Base-by-base conservation (phyloP, 495 filamentous ascomycete species). In the Xylaria sp. region DNA sequence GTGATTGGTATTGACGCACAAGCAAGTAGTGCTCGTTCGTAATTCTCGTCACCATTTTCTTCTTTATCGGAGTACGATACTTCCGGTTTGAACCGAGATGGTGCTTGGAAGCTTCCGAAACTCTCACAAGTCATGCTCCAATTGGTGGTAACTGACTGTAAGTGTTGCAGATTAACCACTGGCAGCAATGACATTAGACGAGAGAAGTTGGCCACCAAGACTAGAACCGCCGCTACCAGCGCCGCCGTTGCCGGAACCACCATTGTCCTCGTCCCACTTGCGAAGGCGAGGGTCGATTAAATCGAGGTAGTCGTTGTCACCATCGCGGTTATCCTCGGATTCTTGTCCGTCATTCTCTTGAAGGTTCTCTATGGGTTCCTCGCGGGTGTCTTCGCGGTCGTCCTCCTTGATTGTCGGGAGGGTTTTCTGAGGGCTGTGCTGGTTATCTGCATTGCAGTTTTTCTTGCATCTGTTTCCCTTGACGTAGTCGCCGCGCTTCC, bases 181-280 rank as follows among this genome's bases (percentile, higher is more conserved):
- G 15, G 31, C 55, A 37, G 55, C 31, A 21, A 59, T 59, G 33
- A 59, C 31, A 59, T 59, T 35, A 33, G 55, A 59, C 5, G 55
- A 59, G 55, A 59, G 55, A 21, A 59, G 29, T 59, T 59, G 55
- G 55, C 55, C 55, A n/a, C 55, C 17, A 11, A 37, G 6, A 37
- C 31, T 8, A 37, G 55, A 37, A 35, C 55, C 53, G 29, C 53
- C 55, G 37, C 50, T 31, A 17, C 50, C 50, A 14, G 21, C 21
- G 24, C 50, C 50, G 21, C 50, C 24, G 21, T 37, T 59, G 14
- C 55, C 29, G 17, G 31, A 21, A 17, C 29, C 15, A 35, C 31
- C 29, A 3, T 59, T 59, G 31, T 59, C 55, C 19, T 21, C n/a
- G 5, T 59, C 55, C 55, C 55, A 59, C 55, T 59, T 59, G 15